Conservation (phyloP, 106 monocot species). For the Acorus gramineus region DNA sequence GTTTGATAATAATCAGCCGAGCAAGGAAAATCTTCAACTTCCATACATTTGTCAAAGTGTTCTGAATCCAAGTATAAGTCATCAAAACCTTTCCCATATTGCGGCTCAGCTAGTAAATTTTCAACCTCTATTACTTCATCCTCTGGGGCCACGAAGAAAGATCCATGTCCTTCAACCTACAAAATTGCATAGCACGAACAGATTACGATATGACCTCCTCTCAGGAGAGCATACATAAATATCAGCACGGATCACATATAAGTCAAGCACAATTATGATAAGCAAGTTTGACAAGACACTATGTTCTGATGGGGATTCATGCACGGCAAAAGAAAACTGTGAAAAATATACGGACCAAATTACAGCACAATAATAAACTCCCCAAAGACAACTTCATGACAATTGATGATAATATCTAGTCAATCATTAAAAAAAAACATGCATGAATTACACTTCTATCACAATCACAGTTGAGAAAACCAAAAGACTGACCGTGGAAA, state of each 20-base stretch:
- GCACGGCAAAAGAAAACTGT: too few relatives aligned
- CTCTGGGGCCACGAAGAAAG: constrained; percentile 1
- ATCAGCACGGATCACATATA: not conserved
- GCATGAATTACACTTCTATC: too few relatives aligned
- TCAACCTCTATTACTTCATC: constrained; percentile 16
- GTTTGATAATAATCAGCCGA: not conserved
- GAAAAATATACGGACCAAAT: too few relatives aligned
- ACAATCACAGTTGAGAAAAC: too few relatives aligned
- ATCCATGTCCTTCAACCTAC: constrained; percentile 12
- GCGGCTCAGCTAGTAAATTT: constrained; percentile 13
- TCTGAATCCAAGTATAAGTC: constrained; percentile 3
- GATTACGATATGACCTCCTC: not conserved
- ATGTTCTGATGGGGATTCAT: too few relatives aligned
- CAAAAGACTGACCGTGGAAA: too few relatives aligned
- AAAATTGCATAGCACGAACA: not conserved
- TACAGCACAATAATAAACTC: too few relatives aligned
- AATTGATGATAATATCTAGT: too few relatives aligned
- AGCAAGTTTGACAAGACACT: too few relatives aligned
- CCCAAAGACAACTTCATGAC: too few relatives aligned
- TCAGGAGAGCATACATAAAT: not conserved
- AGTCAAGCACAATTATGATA: not conserved
- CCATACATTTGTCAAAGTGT: not conserved
- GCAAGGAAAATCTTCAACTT: constrained; percentile 6
- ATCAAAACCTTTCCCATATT: constrained; percentile 1
- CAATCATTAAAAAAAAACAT: too few relatives aligned